phyloP scores from a whole-genome alignment of 495 filamentous ascomycete genomes.

The Neurospora sp. region DNA sequence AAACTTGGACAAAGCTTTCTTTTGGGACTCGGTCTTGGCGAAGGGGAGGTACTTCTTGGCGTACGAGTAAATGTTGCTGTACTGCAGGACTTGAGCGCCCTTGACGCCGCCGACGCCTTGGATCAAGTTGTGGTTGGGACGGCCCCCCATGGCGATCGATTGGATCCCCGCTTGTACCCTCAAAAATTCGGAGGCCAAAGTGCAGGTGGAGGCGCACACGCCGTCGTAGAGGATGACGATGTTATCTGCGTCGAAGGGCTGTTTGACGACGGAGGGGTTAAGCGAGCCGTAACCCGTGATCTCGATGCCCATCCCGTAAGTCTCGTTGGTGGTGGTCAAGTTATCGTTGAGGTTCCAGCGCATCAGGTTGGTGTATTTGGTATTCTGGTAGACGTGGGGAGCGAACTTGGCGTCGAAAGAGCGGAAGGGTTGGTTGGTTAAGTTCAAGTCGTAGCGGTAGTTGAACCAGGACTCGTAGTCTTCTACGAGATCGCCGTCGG shows the following conservation, averaged over 20 bases:
- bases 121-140: conserved; percentile 37
- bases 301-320: conserved; percentile 28
- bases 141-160: conserved; percentile 46
- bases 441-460: conserved; percentile 30
- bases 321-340: conserved; percentile 27
- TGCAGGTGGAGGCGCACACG: conserved; percentile 51
- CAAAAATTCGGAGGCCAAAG: conserved; percentile 47
- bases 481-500: conserved; percentile 11
- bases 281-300: conserved; percentile 33
- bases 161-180: conserved; percentile 42
- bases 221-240: conserved; percentile 35
- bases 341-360: conserved; percentile 31
- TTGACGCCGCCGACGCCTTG: conserved; percentile 53
- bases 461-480: conserved; percentile 24
- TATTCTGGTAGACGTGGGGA: conserved; percentile 17
- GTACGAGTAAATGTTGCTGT: conserved; percentile 1
- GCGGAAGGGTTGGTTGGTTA: conserved; percentile 20
- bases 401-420: conserved; percentile 30
- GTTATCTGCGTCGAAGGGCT: conserved; percentile 25
- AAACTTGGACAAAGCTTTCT: not conserved
- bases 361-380: conserved; percentile 27
- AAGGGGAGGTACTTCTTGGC: not conserved
- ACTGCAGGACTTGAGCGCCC: conserved; percentile 26
- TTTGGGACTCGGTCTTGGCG: conserved; percentile 2
- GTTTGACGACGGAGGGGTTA: conserved; percentile 18